Evolutionary conservation across 1,139 yeast species (phyloP).

Genomic region (Candida tetrigidarum): DNA sequence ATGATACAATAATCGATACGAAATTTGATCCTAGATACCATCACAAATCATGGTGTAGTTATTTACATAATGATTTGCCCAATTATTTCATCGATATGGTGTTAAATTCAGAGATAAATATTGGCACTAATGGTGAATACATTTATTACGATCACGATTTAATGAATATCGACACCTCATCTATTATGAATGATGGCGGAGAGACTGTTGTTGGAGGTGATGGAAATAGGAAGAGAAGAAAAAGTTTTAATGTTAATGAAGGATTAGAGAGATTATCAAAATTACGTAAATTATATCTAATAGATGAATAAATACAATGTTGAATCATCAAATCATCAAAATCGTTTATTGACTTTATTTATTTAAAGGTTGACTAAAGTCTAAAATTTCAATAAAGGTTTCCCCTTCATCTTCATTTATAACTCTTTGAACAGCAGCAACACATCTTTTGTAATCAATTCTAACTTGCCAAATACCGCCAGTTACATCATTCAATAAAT

Average conservation of each 20-base stretch:
- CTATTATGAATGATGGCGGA: background rate
- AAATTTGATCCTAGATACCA: slow-evolving; percentile 28
- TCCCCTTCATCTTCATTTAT: slow-evolving; percentile 51
- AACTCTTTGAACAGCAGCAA: slow-evolving; percentile 86
- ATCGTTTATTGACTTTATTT: slow-evolving; percentile 4
- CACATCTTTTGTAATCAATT: slow-evolving; percentile 82
- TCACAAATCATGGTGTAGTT: slow-evolving; percentile 45
- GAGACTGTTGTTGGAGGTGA: background rate
- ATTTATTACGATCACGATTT: slow-evolving; percentile 21
- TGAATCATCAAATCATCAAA: slow-evolving; percentile 1
- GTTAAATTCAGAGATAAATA: slow-evolving; percentile 22
- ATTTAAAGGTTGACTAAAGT: slow-evolving; percentile 60
- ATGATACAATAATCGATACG: slow-evolving; percentile 10
- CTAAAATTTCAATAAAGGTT: slow-evolving; percentile 79
- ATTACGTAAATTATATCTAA: slow-evolving; percentile 37
- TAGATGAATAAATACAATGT: slow-evolving; percentile 22
- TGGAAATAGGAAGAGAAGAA: slow-evolving; percentile 11
- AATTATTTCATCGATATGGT: slow-evolving; percentile 33
- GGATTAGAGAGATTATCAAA: slow-evolving; percentile 39
- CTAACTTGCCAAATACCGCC: slow-evolving; percentile 96
- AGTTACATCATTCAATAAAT: slow-evolving; percentile 72
- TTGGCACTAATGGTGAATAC: slow-evolving; percentile 33
- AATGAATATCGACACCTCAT: slow-evolving; percentile 19
- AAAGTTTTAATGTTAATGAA: slow-evolving; percentile 35
- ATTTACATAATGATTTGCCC: slow-evolving; percentile 17